Conservation (phyloP, 768 basidiomycete genomes). For the Rickenella mellea region DNA sequence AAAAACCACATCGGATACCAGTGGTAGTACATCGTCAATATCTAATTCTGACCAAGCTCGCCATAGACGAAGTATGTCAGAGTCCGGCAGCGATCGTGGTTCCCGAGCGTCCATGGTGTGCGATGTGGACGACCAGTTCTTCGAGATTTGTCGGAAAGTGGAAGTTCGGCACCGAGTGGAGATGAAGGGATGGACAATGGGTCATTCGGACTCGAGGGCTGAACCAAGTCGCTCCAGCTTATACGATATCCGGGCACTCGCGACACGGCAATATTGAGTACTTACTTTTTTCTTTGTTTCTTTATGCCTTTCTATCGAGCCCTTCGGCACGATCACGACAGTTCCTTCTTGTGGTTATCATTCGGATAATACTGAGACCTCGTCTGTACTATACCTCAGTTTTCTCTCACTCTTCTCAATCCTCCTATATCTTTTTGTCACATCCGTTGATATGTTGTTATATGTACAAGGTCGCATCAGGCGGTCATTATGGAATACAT, state of each 20-base stretch:
- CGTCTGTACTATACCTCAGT: slow-evolving; percentile 16
- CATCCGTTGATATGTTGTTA: slow-evolving; percentile 4
- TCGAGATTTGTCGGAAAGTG: slow-evolving; percentile 61
- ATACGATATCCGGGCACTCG: slow-evolving; percentile 77
- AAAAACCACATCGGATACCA: slow-evolving; percentile 13
- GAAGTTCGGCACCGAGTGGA: slow-evolving; percentile 78
- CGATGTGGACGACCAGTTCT: slow-evolving; percentile 68
- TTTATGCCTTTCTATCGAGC: slow-evolving; percentile 1
- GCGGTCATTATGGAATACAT: slow-evolving; percentile 18
- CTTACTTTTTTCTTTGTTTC: neutral
- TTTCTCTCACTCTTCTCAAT: slow-evolving; percentile 17
- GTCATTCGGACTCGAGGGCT: slow-evolving; percentile 13
- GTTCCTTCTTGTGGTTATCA: slow-evolving; percentile 9
- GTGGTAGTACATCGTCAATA: slow-evolving; percentile 13
- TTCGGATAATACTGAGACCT: slow-evolving; percentile 18
- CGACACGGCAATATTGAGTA: slow-evolving; percentile 70
- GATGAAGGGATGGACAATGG: slow-evolving; percentile 68
- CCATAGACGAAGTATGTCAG: slow-evolving; percentile 59
- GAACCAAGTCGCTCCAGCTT: slow-evolving; percentile 56
- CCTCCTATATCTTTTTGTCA: slow-evolving; percentile 11
- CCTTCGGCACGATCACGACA: slow-evolving; percentile 1
- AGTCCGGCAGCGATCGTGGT: slow-evolving; percentile 70
- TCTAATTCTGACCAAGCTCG: slow-evolving; percentile 15
- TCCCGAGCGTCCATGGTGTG: slow-evolving; percentile 72
- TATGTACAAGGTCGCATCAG: slow-evolving; percentile 25